Conservation (phyloP, 768 basidiomycete species). For the Multifurca ochricompacta region DNA sequence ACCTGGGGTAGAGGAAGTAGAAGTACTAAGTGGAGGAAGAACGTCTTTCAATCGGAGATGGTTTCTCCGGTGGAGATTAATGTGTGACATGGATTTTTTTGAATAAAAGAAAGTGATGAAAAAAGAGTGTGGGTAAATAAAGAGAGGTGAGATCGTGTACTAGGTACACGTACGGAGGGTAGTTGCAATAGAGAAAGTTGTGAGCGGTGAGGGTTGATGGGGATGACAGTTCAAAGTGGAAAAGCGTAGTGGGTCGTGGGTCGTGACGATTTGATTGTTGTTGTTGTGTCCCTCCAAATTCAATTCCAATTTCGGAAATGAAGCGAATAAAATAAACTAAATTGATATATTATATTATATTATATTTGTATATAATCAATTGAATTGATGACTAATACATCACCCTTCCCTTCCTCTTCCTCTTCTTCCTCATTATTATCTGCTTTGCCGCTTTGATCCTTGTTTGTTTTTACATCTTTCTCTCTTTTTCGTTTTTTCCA, state of each 20-base stretch:
- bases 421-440: too few relatives aligned
- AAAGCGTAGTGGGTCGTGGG: too few relatives aligned
- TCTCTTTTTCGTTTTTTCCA: neutral
- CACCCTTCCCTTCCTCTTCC: neutral
- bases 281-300: too few relatives aligned
- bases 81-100: constrained; percentile 1
- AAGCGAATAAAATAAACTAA: too few relatives aligned
- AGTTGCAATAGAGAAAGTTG: neutral
- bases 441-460: neutral
- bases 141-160: neutral
- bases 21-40: neutral
- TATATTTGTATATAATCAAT: too few relatives aligned
- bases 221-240: too few relatives aligned
- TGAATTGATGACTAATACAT: neutral
- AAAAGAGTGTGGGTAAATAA: constrained; percentile 9
- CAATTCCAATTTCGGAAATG: too few relatives aligned
- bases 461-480: neutral
- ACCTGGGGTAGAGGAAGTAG: neutral
- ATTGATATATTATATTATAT: too few relatives aligned
- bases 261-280: too few relatives aligned
- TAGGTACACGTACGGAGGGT: neutral
- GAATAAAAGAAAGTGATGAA: neutral
- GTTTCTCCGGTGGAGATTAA: neutral
- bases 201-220: neutral
- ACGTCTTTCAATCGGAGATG: too few relatives aligned